Evolutionary conservation across 2,329 filamentous ascomycete species (phyloP).

Genomic region (Sporothrix protearum): DNA sequence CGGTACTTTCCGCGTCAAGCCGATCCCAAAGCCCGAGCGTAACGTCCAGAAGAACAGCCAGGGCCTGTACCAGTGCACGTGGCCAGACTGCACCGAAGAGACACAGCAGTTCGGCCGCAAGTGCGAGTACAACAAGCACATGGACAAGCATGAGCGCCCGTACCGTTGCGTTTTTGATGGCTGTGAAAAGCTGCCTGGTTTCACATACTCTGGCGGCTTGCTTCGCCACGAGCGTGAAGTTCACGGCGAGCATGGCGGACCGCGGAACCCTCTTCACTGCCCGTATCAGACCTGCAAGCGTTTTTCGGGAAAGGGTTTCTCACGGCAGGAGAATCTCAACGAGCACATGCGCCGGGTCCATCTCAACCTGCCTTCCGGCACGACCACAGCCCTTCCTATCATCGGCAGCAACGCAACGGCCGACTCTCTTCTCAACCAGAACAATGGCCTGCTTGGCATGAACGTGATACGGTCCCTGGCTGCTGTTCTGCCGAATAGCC

Average conservation of each 20-base stretch:
- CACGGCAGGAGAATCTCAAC: slow-evolving; percentile 87
- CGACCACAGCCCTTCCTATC: neutral
- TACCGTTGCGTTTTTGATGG: slow-evolving; percentile 80
- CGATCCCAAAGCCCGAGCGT: slow-evolving; percentile 58
- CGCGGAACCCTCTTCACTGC: slow-evolving; percentile 82
- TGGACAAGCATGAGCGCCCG: slow-evolving; percentile 95
- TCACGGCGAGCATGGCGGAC: slow-evolving; percentile 83
- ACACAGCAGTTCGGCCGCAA: slow-evolving; percentile 69
- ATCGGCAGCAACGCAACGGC: neutral
- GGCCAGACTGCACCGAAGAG: slow-evolving; percentile 64
- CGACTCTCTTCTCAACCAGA: slow-evolving; percentile 6
- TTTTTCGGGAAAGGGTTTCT: slow-evolving; percentile 83
- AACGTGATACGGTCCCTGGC: slow-evolving; percentile 20
- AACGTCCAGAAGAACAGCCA: slow-evolving; percentile 59
- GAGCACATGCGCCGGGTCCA: slow-evolving; percentile 93
- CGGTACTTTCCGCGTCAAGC: slow-evolving; percentile 43
- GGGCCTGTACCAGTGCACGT: slow-evolving; percentile 74
- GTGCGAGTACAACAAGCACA: slow-evolving; percentile 97
- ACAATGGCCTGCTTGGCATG: neutral
- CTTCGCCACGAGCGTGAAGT: slow-evolving; percentile 90
- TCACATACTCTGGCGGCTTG: slow-evolving; percentile 90
- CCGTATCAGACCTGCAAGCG: slow-evolving; percentile 85
- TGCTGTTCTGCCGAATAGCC: slow-evolving; percentile 13
- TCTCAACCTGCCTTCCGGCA: slow-evolving; percentile 15
- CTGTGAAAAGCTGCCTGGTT: slow-evolving; percentile 87